Conservation (phyloP, 208 protist genomes). For the Balamuthia mandrillaris region DNA sequence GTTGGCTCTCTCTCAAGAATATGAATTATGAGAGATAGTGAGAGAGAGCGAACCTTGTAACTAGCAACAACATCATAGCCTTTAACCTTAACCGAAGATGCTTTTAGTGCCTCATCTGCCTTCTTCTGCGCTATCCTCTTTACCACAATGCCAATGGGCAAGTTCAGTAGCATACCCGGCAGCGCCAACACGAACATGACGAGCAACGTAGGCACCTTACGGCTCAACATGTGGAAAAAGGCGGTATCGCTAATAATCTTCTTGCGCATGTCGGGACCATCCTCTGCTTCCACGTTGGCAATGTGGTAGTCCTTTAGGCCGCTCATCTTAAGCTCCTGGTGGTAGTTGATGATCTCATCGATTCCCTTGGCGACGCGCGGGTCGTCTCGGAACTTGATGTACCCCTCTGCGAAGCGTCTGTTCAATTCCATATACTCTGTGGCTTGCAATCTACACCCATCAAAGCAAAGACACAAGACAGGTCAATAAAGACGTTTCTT, state of each 20-base stretch:
- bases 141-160: constrained; percentile 72
- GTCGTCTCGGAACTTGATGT: constrained; percentile 72
- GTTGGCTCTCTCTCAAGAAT: neutral
- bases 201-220: constrained; percentile 60
- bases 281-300: neutral
- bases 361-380: constrained; percentile 74
- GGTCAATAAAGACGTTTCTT: neutral
- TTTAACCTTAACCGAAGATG: constrained; percentile 82
- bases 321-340: constrained; percentile 42
- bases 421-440: constrained; percentile 81
- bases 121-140: constrained; percentile 68
- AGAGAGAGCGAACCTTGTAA: constrained; percentile 70
- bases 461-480: neutral
- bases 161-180: constrained; percentile 78
- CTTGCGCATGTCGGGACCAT: neutral
- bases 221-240: neutral
- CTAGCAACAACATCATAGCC: constrained; percentile 84
- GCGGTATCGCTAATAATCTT: neutral
- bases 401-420: constrained; percentile 76
- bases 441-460: constrained; percentile 60
- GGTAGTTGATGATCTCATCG: constrained; percentile 79
- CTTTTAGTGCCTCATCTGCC: constrained; percentile 28
- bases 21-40: neutral
- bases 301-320: constrained; percentile 26
- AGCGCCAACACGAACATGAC: constrained; percentile 77